Percentiles rank a stretch among this genome's conserved stretches.
phyloP scores from a whole-genome alignment of 192 early-diverging fungal species.

The Gamsiella multidivaricata region DNA sequence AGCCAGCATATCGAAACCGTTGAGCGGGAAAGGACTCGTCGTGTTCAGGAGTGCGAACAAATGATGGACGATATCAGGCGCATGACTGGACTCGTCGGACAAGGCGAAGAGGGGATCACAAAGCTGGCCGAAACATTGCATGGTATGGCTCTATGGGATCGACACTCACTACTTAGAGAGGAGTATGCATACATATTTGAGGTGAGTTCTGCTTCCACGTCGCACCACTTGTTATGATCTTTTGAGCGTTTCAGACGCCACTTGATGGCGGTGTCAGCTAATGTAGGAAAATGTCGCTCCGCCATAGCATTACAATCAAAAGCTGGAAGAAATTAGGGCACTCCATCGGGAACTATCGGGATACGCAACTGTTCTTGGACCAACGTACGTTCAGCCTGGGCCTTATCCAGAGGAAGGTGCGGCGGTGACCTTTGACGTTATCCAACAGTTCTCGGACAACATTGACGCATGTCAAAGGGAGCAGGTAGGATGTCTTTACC shows the following conservation, averaged over 20 bases:
- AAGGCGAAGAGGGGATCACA: conserved; percentile 17
- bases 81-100: conserved; percentile 32
- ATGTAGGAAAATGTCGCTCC: too few species aligned
- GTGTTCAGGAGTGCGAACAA: conserved; percentile 7
- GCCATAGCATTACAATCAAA: conserved; percentile 42
- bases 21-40: conserved; percentile 6
- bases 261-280: too few species aligned
- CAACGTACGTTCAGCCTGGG: conserved; percentile 32
- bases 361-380: conserved; percentile 29
- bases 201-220: conserved; percentile 16
- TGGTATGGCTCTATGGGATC: conserved; percentile 36
- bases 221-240: too few species aligned
- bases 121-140: conserved; percentile 27
- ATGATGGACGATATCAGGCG: conserved; percentile 29
- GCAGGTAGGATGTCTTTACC: conserved; percentile 9
- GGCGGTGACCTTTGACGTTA: conserved; percentile 27
- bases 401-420: conserved; percentile 36
- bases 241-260: not conserved
- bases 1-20: conserved; percentile 18
- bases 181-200: conserved; percentile 32
- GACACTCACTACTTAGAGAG: conserved; percentile 22
- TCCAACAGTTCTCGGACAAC: conserved; percentile 35
- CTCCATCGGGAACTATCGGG: conserved; percentile 15
- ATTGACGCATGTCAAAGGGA: conserved; percentile 34
- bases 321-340: conserved; percentile 19